Percentiles rank a stretch among this genome's conserved stretches.
Evolutionary conservation across 257 asterid genomes (phyloP).

Genomic region (Solanum sparsipilum): DNA sequence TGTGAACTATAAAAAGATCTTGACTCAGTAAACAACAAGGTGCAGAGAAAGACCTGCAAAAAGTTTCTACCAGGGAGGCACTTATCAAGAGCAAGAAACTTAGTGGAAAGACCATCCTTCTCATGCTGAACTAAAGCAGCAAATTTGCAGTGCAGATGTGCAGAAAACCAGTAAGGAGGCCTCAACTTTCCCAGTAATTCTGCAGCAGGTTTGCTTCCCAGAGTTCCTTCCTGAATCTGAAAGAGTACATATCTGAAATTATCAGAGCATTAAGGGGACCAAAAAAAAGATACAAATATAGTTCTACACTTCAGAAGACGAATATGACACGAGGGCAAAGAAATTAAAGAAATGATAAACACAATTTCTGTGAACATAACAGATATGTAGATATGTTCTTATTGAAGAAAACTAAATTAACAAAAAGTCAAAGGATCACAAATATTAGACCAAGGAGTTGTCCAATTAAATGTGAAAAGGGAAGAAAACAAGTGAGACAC

Average conservation of each 20-base stretch:
- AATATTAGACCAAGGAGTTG: neutral
- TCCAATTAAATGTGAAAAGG: neutral
- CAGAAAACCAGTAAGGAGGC: slow-evolving; percentile 90
- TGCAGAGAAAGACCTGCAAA: slow-evolving; percentile 50
- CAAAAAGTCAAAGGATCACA: neutral
- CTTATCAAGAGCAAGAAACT: slow-evolving; percentile 44
- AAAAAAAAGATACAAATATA: neutral
- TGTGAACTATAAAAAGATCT: neutral
- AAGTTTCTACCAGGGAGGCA: slow-evolving; percentile 41
- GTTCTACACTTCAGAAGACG: neutral
- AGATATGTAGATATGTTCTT: neutral
- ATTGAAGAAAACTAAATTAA: neutral
- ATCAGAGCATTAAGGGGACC: neutral
- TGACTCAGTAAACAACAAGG: neutral
- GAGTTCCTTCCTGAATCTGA: slow-evolving; percentile 62
- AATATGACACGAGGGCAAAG: neutral
- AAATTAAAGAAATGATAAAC: neutral
- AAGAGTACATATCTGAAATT: slow-evolving; percentile 4
- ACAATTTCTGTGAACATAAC: neutral
- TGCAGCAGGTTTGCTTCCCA: slow-evolving; percentile 88
- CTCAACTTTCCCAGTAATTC: slow-evolving; percentile 68
- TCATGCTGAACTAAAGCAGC: slow-evolving; percentile 89
- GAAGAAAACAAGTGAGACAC: neutral
- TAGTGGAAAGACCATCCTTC: slow-evolving; percentile 43
- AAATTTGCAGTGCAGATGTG: slow-evolving; percentile 95